Base-by-base conservation (phyloP, 2,329 filamentous ascomycete genomes). In the Cytospora piceicola region DNA sequence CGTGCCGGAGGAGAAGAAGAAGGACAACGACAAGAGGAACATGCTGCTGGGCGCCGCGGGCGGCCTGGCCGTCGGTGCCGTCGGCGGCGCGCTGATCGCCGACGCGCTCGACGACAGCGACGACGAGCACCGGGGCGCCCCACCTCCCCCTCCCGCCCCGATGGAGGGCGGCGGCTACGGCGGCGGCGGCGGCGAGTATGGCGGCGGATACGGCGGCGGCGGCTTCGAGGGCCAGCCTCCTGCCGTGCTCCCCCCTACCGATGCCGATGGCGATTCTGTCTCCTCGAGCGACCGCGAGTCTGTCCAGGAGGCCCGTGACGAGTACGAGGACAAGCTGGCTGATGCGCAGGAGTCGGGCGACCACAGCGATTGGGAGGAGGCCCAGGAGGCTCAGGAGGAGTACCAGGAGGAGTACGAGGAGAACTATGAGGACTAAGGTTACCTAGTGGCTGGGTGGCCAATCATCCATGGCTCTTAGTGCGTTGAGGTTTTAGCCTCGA, bases 1-100 rank as follows among this genome's bases (percentile, higher is more conserved):
- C 4, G 20, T 36, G 17, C 39, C 74, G 36, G 69, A 76, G 69
- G 72, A 77, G 27, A 63, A 73, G 68, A 75, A 80, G 69, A 77
- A 79, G 71, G 76, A 76, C 51, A 80, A 81, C 65, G 79, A 81
- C 63, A 83, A 79, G 69, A 84, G 82, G 24, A 83, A 83, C 71
- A 80, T 87, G 73, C 77, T 89, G 54, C 80, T 86, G 27, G 87
- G 82, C 53, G 87, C 84, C 59, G 84, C 83, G 12, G 87, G 81
- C 42, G 88, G 88, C 75, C 73, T 89, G 24, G 87, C 83, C 1
- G 77, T 83, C 15, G 85, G 86, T 69, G 83, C 81, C 62, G 73
- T 86, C 49, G 88, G 83, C 29, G 87, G 86, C 59, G 87, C 85
- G 3, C 71, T 87, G 55, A 78, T 89, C 61, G 83, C 82, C 53